phyloP scores from a whole-genome alignment of 208 protist species.

The Zelonia costaricensis region DNA sequence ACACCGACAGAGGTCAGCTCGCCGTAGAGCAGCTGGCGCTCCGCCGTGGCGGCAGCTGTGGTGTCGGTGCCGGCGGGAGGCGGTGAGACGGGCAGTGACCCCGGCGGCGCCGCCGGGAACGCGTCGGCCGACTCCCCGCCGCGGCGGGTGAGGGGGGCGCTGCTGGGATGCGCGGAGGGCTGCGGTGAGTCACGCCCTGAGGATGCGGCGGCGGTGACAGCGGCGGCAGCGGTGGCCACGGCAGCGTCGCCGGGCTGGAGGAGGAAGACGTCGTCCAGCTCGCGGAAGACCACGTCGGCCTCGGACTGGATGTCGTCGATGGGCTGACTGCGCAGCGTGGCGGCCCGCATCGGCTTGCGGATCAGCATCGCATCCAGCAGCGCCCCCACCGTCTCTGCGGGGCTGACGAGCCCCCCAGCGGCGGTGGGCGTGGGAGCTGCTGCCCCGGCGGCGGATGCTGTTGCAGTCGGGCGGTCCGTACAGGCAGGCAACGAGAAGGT shows the following conservation, averaged over 20 bases:
- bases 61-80: not conserved
- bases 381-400: conserved; percentile 11
- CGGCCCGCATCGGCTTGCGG: conserved; percentile 20
- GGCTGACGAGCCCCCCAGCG: not conserved
- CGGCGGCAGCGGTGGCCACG: conserved; percentile 16
- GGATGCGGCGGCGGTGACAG: not conserved
- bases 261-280: conserved; percentile 49
- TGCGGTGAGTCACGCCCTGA: not conserved
- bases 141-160: not conserved
- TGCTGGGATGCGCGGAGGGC: not conserved
- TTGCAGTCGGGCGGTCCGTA: not conserved
- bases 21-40: conserved; percentile 60
- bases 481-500: not conserved
- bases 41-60: not conserved
- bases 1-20: conserved; percentile 68
- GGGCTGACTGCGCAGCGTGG: conserved; percentile 22
- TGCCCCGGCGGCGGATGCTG: no score
- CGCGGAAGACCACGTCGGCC: conserved; percentile 48
- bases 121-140: not conserved
- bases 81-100: not conserved
- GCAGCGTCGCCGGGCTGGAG: conserved; percentile 36
- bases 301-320: conserved; percentile 55
- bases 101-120: not conserved
- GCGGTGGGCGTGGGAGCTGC: not conserved
- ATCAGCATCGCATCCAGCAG: conserved; percentile 37